Evolutionary conservation across 495 filamentous ascomycete genomes (phyloP), one percentile per base, ranked within the genome.

Genomic region (Aspergillus sclerotioniger): DNA sequence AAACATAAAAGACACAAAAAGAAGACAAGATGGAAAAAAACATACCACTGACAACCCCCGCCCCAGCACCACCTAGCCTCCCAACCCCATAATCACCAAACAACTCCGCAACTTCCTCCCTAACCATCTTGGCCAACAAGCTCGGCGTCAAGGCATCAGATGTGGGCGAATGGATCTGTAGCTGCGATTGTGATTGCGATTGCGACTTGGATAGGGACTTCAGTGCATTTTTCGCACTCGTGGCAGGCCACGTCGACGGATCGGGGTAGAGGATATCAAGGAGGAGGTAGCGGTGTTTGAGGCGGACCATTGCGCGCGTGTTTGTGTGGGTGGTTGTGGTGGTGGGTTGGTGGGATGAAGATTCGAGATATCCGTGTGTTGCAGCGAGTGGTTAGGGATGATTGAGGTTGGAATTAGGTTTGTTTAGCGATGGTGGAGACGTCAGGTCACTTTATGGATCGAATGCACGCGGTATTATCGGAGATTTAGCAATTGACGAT

Each of bases 21-120:
- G n/a, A 55, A 21, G 15, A 33, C 10, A 56, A 15, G 37, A 51
- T 58, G 29, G 8, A 41, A 16, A 17, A 28, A 54, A 48, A 62
- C 74, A 53, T 72, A 90, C 91, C 81, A 64, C 81, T 80, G 17
- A 95, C 67, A 60, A 84, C 86, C 4, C 80, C 78, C 5, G 85
- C 81, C 1, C 71, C 64, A 12, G 80, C 74, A 85, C 78, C 75
- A 1, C 74, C 76, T 2, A 80, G 54, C 53, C 72, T 71, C 6
- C 93, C 94, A 7, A 86, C 74, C 2, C 94, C 93, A 70, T 90
- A 96, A 68, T 98, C 93, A n/a, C 94, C 94, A 68, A 93, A 98
- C 16, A 96, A 72, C 25, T 82, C 74, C 9, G 79, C 71, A 5
- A 96, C 82, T 53, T 87, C 82, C 32, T 85, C 79, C 54, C 84